phyloP scores from a whole-genome alignment of 345 rosid genomes.

The Arabis alpina region DNA sequence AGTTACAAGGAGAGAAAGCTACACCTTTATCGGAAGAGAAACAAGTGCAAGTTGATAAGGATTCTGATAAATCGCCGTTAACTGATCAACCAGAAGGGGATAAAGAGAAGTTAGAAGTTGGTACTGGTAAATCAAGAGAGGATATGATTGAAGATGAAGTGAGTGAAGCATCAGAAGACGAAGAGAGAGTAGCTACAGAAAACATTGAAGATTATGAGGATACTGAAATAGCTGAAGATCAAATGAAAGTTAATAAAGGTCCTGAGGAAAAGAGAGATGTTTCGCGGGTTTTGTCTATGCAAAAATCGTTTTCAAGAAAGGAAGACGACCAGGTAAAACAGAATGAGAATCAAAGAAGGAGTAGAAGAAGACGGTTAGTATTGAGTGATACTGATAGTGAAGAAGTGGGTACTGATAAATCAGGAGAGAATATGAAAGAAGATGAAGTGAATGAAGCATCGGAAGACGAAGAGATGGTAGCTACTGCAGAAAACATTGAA shows the following conservation, averaged over 20 bases:
- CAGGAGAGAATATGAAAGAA: constrained; percentile 10
- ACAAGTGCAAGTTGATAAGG: constrained; percentile 23
- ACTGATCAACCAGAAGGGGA: not conserved
- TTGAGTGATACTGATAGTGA: not conserved
- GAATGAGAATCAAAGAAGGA: not conserved
- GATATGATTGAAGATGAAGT: not conserved
- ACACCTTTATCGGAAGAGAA: constrained; percentile 8
- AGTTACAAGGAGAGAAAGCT: constrained; percentile 21
- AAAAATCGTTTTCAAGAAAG: constrained; percentile 24
- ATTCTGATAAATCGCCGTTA: constrained; percentile 29
- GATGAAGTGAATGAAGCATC: constrained; percentile 17
- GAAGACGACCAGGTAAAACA: constrained; percentile 14
- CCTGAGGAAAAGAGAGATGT: not conserved
- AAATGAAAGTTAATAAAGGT: not conserved
- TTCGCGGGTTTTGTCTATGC: constrained; percentile 12
- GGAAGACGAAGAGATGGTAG: not conserved
- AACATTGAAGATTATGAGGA: constrained; percentile 28
- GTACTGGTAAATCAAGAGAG: constrained; percentile 4
- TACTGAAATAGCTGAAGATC: constrained; percentile 13
- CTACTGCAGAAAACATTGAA: no score
- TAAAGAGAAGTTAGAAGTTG: constrained; percentile 4
- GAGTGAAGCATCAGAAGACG: constrained; percentile 17
- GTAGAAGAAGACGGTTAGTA: no score
- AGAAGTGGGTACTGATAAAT: constrained; percentile 1
- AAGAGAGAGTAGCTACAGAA: constrained; percentile 26